A percentile compares a stretch with the other conserved stretches of the same genome.
phyloP scores from a whole-genome alignment of 768 basidiomycete genomes.

The Mycena indigotica region DNA sequence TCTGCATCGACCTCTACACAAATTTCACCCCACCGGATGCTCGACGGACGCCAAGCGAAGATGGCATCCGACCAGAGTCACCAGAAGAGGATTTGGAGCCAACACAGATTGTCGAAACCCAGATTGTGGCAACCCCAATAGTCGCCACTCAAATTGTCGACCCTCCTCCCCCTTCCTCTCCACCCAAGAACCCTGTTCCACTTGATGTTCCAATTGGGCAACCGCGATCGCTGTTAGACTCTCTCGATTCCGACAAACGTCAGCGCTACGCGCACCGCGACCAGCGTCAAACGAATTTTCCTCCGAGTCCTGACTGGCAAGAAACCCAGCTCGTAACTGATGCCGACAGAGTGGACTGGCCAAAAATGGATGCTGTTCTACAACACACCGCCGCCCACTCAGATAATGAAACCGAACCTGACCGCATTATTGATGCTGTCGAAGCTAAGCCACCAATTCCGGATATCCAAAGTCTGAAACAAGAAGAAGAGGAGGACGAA shows the following conservation, averaged over 20 bases:
- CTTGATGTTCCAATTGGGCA: slow-evolving; percentile 1
- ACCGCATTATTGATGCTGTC: slow-evolving; percentile 55
- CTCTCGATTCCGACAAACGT: slow-evolving; percentile 8
- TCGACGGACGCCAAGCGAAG: slow-evolving; percentile 26
- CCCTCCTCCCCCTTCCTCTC: slow-evolving; percentile 1
- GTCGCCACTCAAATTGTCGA: slow-evolving; percentile 14
- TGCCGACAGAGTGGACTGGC: background rate
- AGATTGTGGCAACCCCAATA: background rate
- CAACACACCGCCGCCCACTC: slow-evolving; percentile 5
- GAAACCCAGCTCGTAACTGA: slow-evolving; percentile 23
- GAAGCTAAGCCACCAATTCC: slow-evolving; percentile 13
- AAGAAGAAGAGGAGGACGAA: slow-evolving; percentile 1
- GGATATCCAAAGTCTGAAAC: background rate
- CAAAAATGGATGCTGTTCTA: background rate
- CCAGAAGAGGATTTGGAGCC: background rate
- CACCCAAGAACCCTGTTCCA: too few relatives aligned
- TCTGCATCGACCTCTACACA: slow-evolving; percentile 31
- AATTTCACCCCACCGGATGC: slow-evolving; percentile 20
- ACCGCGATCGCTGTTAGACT: background rate
- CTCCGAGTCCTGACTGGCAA: slow-evolving; percentile 11
- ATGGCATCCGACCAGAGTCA: background rate
- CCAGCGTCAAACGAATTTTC: background rate
- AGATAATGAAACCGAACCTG: slow-evolving; percentile 29
- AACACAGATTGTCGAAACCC: background rate
- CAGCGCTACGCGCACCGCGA: slow-evolving; percentile 10